These are phyloP conservation scores for Aspergillus thermomutatus DNA, from an alignment of 2,329 filamentous ascomycete genomes.

Conservation along the genomic window DNA sequence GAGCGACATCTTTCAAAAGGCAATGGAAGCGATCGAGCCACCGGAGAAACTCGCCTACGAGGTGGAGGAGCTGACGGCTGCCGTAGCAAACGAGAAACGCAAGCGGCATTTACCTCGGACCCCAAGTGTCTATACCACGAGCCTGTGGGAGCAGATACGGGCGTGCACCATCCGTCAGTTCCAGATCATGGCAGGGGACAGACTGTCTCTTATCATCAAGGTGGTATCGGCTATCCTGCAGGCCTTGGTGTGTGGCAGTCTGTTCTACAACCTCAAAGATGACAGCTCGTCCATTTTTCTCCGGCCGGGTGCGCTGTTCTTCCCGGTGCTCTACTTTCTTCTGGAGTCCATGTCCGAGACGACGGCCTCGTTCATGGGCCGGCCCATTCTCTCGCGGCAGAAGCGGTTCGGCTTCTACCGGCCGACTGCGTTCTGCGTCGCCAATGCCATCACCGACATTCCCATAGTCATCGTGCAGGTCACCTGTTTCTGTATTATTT, in stretches of 20 bases:
- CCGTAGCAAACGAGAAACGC: constrained; percentile 29
- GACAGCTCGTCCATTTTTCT: constrained; percentile 55
- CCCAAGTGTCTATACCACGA: constrained; percentile 30
- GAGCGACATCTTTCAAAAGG: constrained; percentile 49
- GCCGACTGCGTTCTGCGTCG: constrained; percentile 56
- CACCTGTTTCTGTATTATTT: constrained; percentile 54
- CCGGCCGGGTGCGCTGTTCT: constrained; percentile 58
- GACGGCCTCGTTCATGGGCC: constrained; percentile 58
- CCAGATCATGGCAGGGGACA: constrained; percentile 52
- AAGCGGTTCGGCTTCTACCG: constrained; percentile 66
- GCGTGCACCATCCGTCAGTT: constrained; percentile 47
- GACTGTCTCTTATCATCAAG: constrained; percentile 47
- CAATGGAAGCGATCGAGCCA: constrained; percentile 46
- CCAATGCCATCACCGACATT: constrained; percentile 54
- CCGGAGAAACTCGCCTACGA: constrained; percentile 29
- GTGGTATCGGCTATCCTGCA: constrained; percentile 38
- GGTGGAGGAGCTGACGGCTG: constrained; percentile 26
- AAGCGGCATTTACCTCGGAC: constrained; percentile 30
- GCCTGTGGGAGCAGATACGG: constrained; percentile 39
- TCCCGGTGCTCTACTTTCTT: constrained; percentile 59
- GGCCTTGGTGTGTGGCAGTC: constrained; percentile 41
- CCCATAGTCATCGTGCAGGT: constrained; percentile 56
- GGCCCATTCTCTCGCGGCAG: constrained; percentile 65
- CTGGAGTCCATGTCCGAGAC: constrained; percentile 58
- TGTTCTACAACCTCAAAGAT: constrained; percentile 52